Percentiles rank a stretch among this genome's conserved stretches.
Conservation (phyloP, 352 stramenopile species). For the Phytophthora chlamydospora region DNA sequence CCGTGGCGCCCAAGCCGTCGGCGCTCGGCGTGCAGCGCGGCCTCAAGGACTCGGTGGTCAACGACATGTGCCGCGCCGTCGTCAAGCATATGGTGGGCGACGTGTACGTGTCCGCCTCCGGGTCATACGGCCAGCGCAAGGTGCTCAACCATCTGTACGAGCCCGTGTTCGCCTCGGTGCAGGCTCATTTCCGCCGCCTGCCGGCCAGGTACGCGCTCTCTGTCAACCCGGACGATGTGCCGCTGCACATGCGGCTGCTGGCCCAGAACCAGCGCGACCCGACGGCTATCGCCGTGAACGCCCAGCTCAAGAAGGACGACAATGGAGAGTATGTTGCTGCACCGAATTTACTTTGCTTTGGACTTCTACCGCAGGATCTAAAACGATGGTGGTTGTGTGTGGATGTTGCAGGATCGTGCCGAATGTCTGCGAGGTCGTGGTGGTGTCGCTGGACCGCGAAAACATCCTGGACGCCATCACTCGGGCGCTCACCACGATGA, state of each 20-base stretch:
- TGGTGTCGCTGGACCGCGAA: slow-evolving; percentile 79
- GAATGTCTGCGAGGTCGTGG: slow-evolving; percentile 84
- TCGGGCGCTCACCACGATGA: slow-evolving; percentile 79
- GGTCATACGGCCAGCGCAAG: slow-evolving; percentile 70
- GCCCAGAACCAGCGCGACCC: slow-evolving; percentile 83
- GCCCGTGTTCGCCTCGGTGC: slow-evolving; percentile 84
- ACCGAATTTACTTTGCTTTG: neutral
- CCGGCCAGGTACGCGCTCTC: slow-evolving; percentile 84
- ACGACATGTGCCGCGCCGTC: slow-evolving; percentile 88
- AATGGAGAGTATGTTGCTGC: slow-evolving; percentile 72
- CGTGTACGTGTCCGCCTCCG: slow-evolving; percentile 79
- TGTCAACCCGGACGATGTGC: slow-evolving; percentile 88
- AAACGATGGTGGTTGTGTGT: too few species aligned
- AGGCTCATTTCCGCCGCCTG: slow-evolving; percentile 82
- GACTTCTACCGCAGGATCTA: neutral
- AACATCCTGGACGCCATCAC: slow-evolving; percentile 86
- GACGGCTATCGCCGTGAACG: slow-evolving; percentile 83
- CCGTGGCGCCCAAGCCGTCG: slow-evolving; percentile 72
- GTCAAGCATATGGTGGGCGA: slow-evolving; percentile 91
- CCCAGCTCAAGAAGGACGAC: slow-evolving; percentile 87
- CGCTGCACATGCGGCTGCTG: slow-evolving; percentile 86
- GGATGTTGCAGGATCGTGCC: slow-evolving; percentile 58
- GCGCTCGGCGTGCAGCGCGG: slow-evolving; percentile 81
- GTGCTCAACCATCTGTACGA: slow-evolving; percentile 89
- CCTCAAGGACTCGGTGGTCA: slow-evolving; percentile 87